Evolutionary conservation across 2,329 filamentous ascomycete species (phyloP), one percentile per base, ranked within the genome.

Genomic region (Fusarium devonianum): DNA sequence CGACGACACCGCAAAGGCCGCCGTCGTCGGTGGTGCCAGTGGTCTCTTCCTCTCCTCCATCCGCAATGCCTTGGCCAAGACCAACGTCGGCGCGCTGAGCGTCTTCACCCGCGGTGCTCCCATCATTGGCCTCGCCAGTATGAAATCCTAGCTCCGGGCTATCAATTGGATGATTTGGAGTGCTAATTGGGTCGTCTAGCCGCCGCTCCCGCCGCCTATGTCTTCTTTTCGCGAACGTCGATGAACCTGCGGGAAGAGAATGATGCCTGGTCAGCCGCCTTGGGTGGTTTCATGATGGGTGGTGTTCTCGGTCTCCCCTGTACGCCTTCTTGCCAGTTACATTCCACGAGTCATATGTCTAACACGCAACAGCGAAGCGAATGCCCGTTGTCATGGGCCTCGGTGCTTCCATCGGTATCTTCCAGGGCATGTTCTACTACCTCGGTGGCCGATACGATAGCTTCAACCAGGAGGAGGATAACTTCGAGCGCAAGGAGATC

Each of bases 231-330:
- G 64, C 82, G 81, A 63, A 88, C 90, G 38, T 81, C 88, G 34
- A 90, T 90, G 72, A 97, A 97, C 76, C 78, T 97, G 60, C 87
- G 92, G 67, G 81, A 92, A 73, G 91, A 88, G 76, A 84, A 96
- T 50, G 92, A 96, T 70, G 77, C 80, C 60, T 87, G 82, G 75
- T 94, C 92, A 72, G 78, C 86, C 46, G 82, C 84, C 29, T 77
- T 92, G 54, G 91, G 86, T 60, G 90, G 91, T 45, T 91, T 94
- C 73, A 77, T 89, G 39, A 85, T 82, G 38, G 92, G 92, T 59
- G 78, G 85, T 32, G 78, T 90, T 43, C 67, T 92, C 34, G 92
- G 91, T 44, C 70, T 95, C 49, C 78, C 80, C 65, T 82, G 92
- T 96, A 82, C 49, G 84, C n/a, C n/a, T n/a, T n/a, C n/a, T 67